Evolutionary conservation across 495 filamentous ascomycete species (phyloP).

Genomic region (Penicillium steckii): DNA sequence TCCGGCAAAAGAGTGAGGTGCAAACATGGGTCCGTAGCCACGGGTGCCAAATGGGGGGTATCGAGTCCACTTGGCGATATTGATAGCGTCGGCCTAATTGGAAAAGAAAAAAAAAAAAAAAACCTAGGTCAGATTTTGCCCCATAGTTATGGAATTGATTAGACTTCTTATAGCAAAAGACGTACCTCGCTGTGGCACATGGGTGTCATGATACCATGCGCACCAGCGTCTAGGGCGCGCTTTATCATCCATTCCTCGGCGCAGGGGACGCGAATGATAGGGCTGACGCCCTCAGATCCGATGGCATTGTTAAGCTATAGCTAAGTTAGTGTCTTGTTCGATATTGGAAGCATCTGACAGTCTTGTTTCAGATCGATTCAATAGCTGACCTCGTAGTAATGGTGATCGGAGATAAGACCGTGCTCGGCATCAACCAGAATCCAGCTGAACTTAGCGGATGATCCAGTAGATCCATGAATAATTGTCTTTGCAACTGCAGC

Average conservation of each 20-base stretch:
- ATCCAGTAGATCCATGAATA: conserved; percentile 29
- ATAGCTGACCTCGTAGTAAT: conserved; percentile 36
- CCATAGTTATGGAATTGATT: background rate
- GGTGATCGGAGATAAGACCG: conserved; percentile 55
- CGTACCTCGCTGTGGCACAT: conserved; percentile 39
- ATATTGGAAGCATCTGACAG: background rate
- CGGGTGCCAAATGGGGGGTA: conserved; percentile 64
- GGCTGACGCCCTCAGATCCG: conserved; percentile 62
- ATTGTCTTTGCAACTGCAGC: conserved; percentile 36
- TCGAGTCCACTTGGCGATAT: conserved; percentile 59
- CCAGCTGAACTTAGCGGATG: conserved; percentile 50
- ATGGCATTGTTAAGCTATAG: conserved; percentile 48
- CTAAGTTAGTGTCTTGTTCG: background rate
- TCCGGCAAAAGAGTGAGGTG: conserved; percentile 38
- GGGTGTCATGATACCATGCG: conserved; percentile 58
- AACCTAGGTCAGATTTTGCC: background rate
- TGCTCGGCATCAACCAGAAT: conserved; percentile 80
- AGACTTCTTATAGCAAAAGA: background rate
- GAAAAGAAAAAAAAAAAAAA: background rate
- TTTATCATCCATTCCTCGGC: conserved; percentile 72
- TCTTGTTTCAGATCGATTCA: background rate
- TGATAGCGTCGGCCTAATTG: conserved; percentile 52
- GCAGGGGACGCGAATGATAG: conserved; percentile 66
- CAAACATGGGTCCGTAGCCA: conserved; percentile 67
- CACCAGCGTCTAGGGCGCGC: conserved; percentile 67